These are phyloP conservation scores for Nitzschia sp. DNA, from an alignment of 108 stramenopile genomes.

Conservation along the genomic window DNA sequence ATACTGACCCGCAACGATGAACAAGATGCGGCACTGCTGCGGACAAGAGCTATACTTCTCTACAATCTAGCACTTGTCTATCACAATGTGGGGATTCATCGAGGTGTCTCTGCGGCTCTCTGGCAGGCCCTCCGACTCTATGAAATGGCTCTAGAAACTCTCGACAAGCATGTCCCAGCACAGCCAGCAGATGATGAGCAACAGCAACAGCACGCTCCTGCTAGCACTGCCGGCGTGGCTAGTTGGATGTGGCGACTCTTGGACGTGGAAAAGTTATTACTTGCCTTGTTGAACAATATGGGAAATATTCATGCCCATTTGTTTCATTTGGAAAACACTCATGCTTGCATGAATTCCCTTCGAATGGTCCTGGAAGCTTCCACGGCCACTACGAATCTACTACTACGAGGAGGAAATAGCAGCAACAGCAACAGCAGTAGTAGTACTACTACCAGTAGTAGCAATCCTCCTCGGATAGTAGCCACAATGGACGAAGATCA, in stretches of 20 bases:
- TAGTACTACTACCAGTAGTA: background rate
- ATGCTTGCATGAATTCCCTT: conserved; percentile 10
- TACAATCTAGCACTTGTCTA: conserved; percentile 26
- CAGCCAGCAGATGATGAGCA: too few relatives aligned
- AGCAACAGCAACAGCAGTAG: background rate
- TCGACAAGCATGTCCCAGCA: background rate
- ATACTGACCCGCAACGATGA: conserved; percentile 3
- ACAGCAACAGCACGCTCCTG: background rate
- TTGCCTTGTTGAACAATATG: conserved; percentile 28
- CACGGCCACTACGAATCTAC: background rate
- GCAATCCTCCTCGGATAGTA: background rate
- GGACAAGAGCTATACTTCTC: conserved; percentile 19
- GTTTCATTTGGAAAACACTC: conserved; percentile 12
- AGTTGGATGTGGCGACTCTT: background rate
- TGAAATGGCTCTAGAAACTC: conserved; percentile 12
- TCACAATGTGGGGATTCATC: conserved; percentile 24
- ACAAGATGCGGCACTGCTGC: background rate
- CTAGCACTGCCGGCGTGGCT: background rate
- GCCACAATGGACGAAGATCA: conserved; percentile 26
- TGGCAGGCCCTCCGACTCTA: conserved; percentile 17
- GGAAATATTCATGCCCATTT: conserved; percentile 20
- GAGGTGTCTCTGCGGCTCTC: conserved; percentile 15
- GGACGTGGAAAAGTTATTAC: conserved; percentile 9
- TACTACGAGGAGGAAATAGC: too few relatives aligned
- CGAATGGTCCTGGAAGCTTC: conserved; percentile 9